Base-by-base conservation (phyloP, 805 yeast genomes). In the Starmerella bacillaris region DNA sequence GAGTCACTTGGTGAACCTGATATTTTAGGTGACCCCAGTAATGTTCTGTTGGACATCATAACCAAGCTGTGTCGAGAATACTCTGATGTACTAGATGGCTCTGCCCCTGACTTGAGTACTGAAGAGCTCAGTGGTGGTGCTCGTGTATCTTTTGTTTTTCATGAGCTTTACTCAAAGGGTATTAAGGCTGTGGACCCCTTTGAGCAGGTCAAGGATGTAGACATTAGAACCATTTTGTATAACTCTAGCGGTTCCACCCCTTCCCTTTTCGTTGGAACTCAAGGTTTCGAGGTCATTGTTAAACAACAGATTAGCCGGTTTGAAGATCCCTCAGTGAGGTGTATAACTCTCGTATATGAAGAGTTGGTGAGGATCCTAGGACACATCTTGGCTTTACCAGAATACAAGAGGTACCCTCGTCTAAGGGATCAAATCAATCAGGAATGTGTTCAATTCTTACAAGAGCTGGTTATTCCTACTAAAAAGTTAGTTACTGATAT, bases 121-220 rank as follows among this genome's bases (percentile, higher is more conserved):
- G 70, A 75, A 50, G 98, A 89, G 60, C 68, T 89, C 47, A 78
- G 93, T 45, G 98, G 98, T 54, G 98, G 94, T 59, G 98, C 98
- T 0, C 78, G 98, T 67, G 78, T 86, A 42, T 75, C 92, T 21
- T 89, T 83, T 63, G 96, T 86, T 15, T 89, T 86, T 64, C 96
- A 86, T 56, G 96, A 86, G 61, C 78, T 89, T 38, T 86, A 73
- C 64, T 76, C 86, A 53, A 84, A 80, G 55, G 96, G 96, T 60
- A 68, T 86, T 37, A 70, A 72, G 52, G 78, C 94, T 0, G 65
- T 86, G 38, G 96, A 86, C 57, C 98, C 98, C 34, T 89, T 82
- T 56, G 95, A 86, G 54, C 93, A 83, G 57, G 83, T 86, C 50
- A 80, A 82, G 59, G 95, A 86, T 54, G 75, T 80, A 21, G 98